A percentile compares a stretch with the other conserved stretches of the same genome.
phyloP scores from a whole-genome alignment of 2,329 filamentous ascomycete species.

The Claviceps paspali region DNA sequence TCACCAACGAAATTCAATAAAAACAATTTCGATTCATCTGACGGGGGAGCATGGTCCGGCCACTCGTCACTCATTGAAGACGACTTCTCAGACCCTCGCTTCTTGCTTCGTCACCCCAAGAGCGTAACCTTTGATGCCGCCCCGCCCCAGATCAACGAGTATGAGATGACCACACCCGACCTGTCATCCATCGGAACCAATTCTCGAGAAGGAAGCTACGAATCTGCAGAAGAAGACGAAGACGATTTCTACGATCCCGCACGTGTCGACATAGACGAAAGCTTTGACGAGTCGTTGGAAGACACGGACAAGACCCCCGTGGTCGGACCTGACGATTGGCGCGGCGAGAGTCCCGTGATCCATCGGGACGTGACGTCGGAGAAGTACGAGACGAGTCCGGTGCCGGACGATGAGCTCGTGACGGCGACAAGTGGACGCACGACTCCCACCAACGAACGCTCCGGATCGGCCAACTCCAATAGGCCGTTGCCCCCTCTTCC shows the following conservation, averaged over 20 bases:
- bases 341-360: slow-evolving; percentile 47
- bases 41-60: slow-evolving; percentile 50
- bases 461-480: slow-evolving; percentile 62
- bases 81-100: slow-evolving; percentile 47
- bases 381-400: slow-evolving; percentile 52
- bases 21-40: slow-evolving; percentile 54
- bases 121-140: slow-evolving; percentile 94
- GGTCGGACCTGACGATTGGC: slow-evolving; percentile 94
- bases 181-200: slow-evolving; percentile 82
- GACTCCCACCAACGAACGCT: slow-evolving; percentile 40
- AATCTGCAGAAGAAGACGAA: slow-evolving; percentile 64
- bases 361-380: slow-evolving; percentile 11
- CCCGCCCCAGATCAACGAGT: slow-evolving; percentile 90
- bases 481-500: slow-evolving; percentile 80
- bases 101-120: slow-evolving; percentile 73
- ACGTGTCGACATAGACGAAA: slow-evolving; percentile 48
- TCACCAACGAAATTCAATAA: slow-evolving; percentile 53
- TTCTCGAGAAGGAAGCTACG: slow-evolving; percentile 85
- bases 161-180: slow-evolving; percentile 94
- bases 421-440: slow-evolving; percentile 25
- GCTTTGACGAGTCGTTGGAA: slow-evolving; percentile 89
- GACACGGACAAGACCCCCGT: slow-evolving; percentile 96
- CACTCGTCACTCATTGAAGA: slow-evolving; percentile 44
- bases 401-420: slow-evolving; percentile 36
- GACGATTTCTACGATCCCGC: slow-evolving; percentile 40